Evolutionary conservation across 805 yeast genomes (phyloP), one percentile per base, ranked within the genome.

Genomic region (Yarrowia phangngaensis): DNA sequence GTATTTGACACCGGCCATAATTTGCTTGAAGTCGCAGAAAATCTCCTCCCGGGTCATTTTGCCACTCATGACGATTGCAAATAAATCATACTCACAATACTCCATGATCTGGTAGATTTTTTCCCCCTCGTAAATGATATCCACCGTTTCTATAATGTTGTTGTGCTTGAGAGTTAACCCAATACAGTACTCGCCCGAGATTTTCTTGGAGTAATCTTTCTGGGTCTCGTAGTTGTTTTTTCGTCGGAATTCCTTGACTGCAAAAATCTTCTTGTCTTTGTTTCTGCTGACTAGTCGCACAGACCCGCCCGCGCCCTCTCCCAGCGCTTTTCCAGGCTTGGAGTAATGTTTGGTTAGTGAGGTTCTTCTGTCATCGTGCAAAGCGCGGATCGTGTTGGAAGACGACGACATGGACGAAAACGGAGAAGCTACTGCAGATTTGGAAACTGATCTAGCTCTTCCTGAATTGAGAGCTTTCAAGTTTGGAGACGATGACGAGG

Each of bases 281-380:
- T 76, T 71, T 46, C 83, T 74, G 52, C 78, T 76, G 52, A 88
- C 82, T 47, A 86, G 72, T 31, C 83, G 75, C n/a, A 89, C 97
- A 0, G 92, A 82, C 2, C 97, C 97, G 17, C 95, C 89, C 1
- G 97, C 97, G 11, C 97, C 97, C 51, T 89, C 79, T 16, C 97
- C 97, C 41, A 87, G 69, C 16, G 82, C 70, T 54, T 75, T 74
- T 9, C 94, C 94, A 2, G 81, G 75, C 17, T 78, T 71, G 30
- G 94, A 92, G 64, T 86, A 87, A 57, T 82, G 81, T 47, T 78
- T 73, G 51, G 50, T 33, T 7, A 45, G 32, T 11, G 50, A 45
- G 1, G 74, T 47, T 61, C 63, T 52, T 67, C 70, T 13, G 73
- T 71, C 52, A 63, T 55, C 34, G 36, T 51, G 20, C 31, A 36